phyloP scores from a whole-genome alignment of 139 green algal genomes.

The Protoeuglena noctilucae region DNA sequence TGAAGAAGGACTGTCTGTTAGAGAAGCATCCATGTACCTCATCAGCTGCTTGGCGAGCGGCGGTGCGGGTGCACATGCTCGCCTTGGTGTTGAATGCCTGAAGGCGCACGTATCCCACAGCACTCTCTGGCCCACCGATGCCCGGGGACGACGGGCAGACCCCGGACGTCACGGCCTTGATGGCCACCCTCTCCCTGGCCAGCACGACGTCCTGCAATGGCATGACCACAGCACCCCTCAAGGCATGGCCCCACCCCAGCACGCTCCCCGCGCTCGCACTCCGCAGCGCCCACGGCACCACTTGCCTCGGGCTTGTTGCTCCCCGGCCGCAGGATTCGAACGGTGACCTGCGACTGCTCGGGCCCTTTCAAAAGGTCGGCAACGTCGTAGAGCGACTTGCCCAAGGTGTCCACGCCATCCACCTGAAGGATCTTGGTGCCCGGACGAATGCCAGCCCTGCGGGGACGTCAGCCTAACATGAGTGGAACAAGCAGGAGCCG shows the following conservation, averaged over 20 bases:
- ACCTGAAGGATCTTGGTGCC: slow-evolving; percentile 21
- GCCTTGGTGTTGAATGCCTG: slow-evolving; percentile 75
- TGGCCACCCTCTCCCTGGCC: slow-evolving; percentile 6
- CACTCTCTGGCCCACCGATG: background rate
- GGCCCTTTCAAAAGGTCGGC: slow-evolving; percentile 28
- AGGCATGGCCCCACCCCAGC: no score
- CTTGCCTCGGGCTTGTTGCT: slow-evolving; percentile 1
- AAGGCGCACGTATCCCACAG: slow-evolving; percentile 70
- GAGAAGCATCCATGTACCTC: no score
- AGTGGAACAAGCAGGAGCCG: background rate
- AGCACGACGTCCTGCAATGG: no score
- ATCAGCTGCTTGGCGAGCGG: no score
- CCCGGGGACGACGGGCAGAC: background rate
- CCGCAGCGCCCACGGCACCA: no score
- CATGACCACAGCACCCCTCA: no score
- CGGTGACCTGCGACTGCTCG: no score
- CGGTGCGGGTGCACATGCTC: no score
- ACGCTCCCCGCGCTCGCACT: no score
- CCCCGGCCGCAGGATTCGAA: background rate
- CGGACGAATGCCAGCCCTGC: background rate
- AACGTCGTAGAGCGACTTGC: slow-evolving; percentile 72
- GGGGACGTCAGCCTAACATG: background rate
- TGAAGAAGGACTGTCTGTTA: no score
- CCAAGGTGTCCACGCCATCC: slow-evolving; percentile 39
- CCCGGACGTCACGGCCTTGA: background rate